Conservation (phyloP, 345 rosid genomes). For the Lepidium sativum region DNA sequence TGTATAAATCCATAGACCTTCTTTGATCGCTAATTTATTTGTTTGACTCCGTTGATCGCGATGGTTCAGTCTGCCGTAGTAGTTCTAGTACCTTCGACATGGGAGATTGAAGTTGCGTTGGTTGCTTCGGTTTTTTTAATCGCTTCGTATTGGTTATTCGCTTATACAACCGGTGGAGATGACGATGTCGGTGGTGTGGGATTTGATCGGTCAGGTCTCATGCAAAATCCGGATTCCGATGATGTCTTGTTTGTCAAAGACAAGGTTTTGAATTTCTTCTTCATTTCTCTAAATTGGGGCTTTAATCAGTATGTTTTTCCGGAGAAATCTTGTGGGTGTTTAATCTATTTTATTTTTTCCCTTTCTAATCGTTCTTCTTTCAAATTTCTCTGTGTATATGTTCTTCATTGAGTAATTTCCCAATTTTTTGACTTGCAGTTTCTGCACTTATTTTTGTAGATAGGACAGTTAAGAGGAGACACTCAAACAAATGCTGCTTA, state of each 20-base stretch:
- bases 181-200: constrained; percentile 17
- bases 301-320: not conserved
- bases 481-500: constrained; percentile 61
- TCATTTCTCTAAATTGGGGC: not conserved
- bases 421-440: constrained; percentile 78
- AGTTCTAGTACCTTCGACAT: constrained; percentile 67
- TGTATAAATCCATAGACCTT: not conserved
- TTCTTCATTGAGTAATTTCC: constrained; percentile 44
- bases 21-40: not conserved
- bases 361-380: not conserved
- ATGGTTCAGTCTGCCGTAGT: constrained; percentile 31
- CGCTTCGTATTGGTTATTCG: constrained; percentile 54
- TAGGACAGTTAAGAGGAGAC: constrained; percentile 55
- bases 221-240: constrained; percentile 37
- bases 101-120: constrained; percentile 76
- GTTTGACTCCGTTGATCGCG: constrained; percentile 21
- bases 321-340: not conserved
- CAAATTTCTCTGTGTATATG: not conserved
- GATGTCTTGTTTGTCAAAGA: constrained; percentile 41
- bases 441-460: constrained; percentile 83
- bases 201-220: constrained; percentile 35
- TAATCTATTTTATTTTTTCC: not conserved
- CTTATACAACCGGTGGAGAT: constrained; percentile 31
- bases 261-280: constrained; percentile 44
- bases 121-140: constrained; percentile 57